These are phyloP conservation scores for Malassezia equina DNA, from an alignment of 1,284 basidiomycete genomes.

Conservation along the genomic window DNA sequence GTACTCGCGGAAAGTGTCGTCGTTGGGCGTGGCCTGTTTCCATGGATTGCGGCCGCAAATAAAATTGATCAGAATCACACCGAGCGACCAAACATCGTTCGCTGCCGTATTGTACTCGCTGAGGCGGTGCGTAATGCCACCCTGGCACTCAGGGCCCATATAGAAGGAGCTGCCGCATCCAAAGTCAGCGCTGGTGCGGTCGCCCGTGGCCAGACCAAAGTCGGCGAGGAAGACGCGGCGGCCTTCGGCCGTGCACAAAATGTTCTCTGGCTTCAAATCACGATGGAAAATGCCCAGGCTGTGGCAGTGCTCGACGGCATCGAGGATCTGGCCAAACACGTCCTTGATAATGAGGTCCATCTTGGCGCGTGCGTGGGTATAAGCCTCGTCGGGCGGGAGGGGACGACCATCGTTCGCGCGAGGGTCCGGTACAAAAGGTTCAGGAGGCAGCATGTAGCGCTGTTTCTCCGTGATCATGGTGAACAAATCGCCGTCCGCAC, in stretches of 20 bases:
- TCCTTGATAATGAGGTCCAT: constrained; percentile 40
- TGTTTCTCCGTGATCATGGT: constrained; percentile 59
- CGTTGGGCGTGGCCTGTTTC: constrained; percentile 62
- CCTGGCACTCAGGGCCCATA: constrained; percentile 94
- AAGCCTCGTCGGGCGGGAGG: constrained; percentile 12
- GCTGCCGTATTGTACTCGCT: constrained; percentile 60
- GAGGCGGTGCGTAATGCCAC: constrained; percentile 55
- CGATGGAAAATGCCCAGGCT: constrained; percentile 73
- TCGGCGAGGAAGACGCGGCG: constrained; percentile 79
- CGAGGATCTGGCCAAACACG: constrained; percentile 58
- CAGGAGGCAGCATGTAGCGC: constrained; percentile 56
- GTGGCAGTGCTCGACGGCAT: constrained; percentile 78
- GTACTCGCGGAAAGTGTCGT: constrained; percentile 59
- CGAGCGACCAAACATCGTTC: constrained; percentile 86
- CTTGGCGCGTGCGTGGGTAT: constrained; percentile 14
- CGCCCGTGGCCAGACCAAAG: constrained; percentile 90
- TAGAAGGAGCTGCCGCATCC: constrained; percentile 92
- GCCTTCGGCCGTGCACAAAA: constrained; percentile 69
- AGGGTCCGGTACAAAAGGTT: constrained; percentile 19
- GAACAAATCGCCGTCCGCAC: constrained; percentile 83
- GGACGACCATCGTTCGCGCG: constrained; percentile 24
- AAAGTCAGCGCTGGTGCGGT: constrained; percentile 77
- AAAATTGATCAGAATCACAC: constrained; percentile 83
- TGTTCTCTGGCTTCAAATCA: constrained; percentile 95
- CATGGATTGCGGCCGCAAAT: constrained; percentile 79